These are phyloP conservation scores for Piromyces sp. DNA, from an alignment of 192 early-diverging fungal genomes.

Conservation along the genomic window DNA sequence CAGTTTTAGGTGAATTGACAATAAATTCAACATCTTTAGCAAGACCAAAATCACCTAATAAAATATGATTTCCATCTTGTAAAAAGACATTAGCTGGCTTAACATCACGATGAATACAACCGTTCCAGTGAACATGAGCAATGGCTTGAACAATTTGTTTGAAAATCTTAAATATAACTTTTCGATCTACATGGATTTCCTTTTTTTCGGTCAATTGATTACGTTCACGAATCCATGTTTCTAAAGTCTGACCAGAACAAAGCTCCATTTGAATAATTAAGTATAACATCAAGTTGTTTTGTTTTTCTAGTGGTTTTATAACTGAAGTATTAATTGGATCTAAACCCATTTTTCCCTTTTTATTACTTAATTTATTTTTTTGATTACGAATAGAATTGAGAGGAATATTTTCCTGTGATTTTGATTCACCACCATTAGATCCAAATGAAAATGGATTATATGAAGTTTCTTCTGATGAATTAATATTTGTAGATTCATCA, in stretches of 20 bases:
- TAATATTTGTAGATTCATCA: not conserved
- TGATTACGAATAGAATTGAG: no score
- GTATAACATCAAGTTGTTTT: not conserved
- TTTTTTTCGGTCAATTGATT: not conserved
- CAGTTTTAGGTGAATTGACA: not conserved
- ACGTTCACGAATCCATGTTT: not conserved
- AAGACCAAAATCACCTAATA: constrained; percentile 25
- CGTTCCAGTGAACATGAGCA: constrained; percentile 14
- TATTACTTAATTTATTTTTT: no score
- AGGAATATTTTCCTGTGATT: no score
- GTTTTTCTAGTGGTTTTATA: not conserved
- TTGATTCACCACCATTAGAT: not conserved
- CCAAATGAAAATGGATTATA: not conserved
- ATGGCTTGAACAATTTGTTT: constrained; percentile 19
- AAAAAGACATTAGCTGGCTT: constrained; percentile 25
- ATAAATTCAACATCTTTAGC: constrained; percentile 13
- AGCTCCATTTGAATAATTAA: not conserved
- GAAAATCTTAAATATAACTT: constrained; percentile 9
- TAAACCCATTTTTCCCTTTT: not conserved
- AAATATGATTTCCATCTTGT: constrained; percentile 10
- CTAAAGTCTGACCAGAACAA: not conserved
- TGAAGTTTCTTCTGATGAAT: not conserved
- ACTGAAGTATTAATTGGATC: not conserved
- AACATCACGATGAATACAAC: constrained; percentile 15
- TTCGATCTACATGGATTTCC: not conserved